These are phyloP conservation scores for Artemisia annua DNA, from an alignment of 129 eudicot genomes.

Conservation along the genomic window DNA sequence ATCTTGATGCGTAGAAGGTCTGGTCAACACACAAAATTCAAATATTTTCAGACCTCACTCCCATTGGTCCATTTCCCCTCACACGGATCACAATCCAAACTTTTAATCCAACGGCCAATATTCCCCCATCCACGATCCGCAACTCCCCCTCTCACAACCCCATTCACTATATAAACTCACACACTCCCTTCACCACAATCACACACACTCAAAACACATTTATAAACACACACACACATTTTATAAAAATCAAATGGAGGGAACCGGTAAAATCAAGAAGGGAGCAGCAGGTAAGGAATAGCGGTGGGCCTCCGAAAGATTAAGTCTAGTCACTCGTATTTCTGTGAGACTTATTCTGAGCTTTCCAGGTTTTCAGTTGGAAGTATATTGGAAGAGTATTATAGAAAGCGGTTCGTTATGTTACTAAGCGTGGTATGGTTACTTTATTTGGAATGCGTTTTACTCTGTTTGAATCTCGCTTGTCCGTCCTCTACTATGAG, in stretches of 20 bases:
- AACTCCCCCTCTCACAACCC: background rate
- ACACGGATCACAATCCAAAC: slow-evolving; percentile 36
- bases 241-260: slow-evolving; percentile 30
- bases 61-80: slow-evolving; percentile 34
- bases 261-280: slow-evolving; percentile 44
- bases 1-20: too few relatives aligned
- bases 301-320: slow-evolving; percentile 64
- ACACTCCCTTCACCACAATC: background rate
- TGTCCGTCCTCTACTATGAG: too few relatives aligned
- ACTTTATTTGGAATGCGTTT: too few relatives aligned
- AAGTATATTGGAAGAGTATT: too few relatives aligned
- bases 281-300: slow-evolving; percentile 67
- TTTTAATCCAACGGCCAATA: slow-evolving; percentile 25
- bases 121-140: slow-evolving; percentile 4
- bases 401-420: too few relatives aligned
- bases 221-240: too few relatives aligned
- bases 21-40: too few relatives aligned
- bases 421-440: too few relatives aligned
- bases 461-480: too few relatives aligned
- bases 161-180: slow-evolving; percentile 32
- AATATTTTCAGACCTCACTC: background rate
- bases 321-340: too few relatives aligned
- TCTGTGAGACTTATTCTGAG: too few relatives aligned
- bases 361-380: too few relatives aligned
- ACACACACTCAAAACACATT: background rate